These are phyloP conservation scores for Citrus unshiu DNA, from an alignment of 345 rosid genomes.

Conservation along the genomic window DNA sequence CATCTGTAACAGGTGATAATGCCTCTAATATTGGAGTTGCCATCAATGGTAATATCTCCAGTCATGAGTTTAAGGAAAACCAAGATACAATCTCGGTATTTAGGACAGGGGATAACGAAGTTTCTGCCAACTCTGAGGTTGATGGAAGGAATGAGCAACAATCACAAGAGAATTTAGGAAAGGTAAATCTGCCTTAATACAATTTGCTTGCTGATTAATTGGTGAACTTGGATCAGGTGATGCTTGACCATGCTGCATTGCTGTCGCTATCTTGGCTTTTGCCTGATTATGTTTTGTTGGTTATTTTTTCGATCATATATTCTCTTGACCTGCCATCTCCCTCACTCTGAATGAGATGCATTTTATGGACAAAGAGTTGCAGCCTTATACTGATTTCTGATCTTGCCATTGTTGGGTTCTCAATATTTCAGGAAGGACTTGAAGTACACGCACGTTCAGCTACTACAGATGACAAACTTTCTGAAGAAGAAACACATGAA, in stretches of 20 bases:
- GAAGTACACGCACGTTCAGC: conserved; percentile 9
- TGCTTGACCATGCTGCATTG: neutral
- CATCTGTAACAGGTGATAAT: conserved; percentile 17
- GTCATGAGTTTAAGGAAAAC: conserved; percentile 28
- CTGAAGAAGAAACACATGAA: conserved; percentile 15
- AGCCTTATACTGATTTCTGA: neutral
- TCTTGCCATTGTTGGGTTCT: neutral
- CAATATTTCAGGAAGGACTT: conserved; percentile 16
- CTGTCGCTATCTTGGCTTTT: neutral
- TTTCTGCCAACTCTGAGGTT: conserved; percentile 20
- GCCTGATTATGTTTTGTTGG: neutral
- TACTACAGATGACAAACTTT: conserved; percentile 16
- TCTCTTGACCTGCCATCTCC: neutral
- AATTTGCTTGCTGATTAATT: neutral
- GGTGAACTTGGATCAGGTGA: neutral
- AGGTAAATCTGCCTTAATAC: conserved; percentile 9
- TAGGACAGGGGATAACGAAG: conserved; percentile 23
- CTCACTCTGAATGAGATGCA: neutral
- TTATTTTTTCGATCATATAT: neutral
- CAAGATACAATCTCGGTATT: conserved; percentile 15
- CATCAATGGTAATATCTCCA: conserved; percentile 43
- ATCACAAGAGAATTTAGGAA: conserved; percentile 20
- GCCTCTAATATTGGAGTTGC: conserved; percentile 27
- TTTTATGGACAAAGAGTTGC: neutral
- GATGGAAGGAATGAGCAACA: conserved; percentile 21